Evolutionary conservation across 2,329 filamentous ascomycete genomes (phyloP), one percentile per base, ranked within the genome.

Genomic region (Aspergillus caelatus): DNA sequence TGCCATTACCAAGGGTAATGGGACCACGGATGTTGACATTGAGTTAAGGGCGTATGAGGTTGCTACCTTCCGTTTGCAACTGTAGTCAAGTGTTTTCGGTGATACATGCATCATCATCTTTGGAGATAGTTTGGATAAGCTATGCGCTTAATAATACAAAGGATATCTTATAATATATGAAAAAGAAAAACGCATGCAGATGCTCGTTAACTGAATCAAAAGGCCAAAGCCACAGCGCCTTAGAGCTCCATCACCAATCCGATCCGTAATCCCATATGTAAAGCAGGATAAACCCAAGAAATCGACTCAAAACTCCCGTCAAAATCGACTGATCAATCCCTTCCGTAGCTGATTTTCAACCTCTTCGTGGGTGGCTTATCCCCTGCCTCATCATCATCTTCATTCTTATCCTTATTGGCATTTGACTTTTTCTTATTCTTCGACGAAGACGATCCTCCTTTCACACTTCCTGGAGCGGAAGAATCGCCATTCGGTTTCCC

Each of bases 1-100:
- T 62, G 76, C 84, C 59, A 65, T 89, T n/a, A 64, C 72, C 9
- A 73, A 78, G 61, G 58, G 63, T n/a, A 74, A 73, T 6, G 75
- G 67, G 46, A 71, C 65, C 56, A 70, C 77, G 16, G 78, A 80
- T 69, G 86, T 92, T 62, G 75, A 83, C 53, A 86, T 95, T 69
- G 85, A 86, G 59, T 75, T 97, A 68, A 85, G 91, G 70, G 87
- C 92, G 23, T 97, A 96, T 77, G 93, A 97, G 82, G 91, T 97
- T 63, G 92, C 89, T 23, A 95, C 92, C 1, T 95, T 87, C 76
- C 87, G 90, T 73, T 80, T 94, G 70, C 83, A 86, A 71, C 72
- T 87, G 67, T 85, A 71, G 69, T 26, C 46, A 6, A 36, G 10
- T 39, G 8, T 39, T 55, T 41, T 26, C 8, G 2, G 34, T 43